Evolutionary conservation across 2,329 filamentous ascomycete species (phyloP).

Genomic region (Coniella vitis): DNA sequence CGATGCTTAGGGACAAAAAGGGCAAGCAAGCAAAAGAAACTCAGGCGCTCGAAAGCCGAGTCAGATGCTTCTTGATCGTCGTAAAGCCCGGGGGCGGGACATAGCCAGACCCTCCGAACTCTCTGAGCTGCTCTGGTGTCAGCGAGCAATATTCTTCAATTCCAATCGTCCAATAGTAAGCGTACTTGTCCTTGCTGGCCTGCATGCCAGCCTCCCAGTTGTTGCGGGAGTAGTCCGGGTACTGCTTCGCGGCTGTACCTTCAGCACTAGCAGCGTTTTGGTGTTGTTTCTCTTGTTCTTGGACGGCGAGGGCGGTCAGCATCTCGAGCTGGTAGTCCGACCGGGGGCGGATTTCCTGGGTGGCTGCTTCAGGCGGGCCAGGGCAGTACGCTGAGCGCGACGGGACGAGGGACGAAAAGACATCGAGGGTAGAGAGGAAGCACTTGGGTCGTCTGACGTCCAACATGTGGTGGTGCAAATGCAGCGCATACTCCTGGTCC

Average conservation of each 20-base stretch:
- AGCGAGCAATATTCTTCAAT: slow-evolving; percentile 8
- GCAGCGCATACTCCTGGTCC: not conserved
- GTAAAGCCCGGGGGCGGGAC: slow-evolving; percentile 3
- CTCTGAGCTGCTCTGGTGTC: slow-evolving; percentile 2
- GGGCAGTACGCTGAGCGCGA: too few relatives aligned
- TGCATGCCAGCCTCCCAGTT: not conserved
- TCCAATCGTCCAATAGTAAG: slow-evolving; percentile 7
- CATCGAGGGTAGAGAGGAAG: not conserved
- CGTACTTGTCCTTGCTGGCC: not conserved
- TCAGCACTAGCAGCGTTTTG: not conserved
- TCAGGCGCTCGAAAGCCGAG: too few relatives aligned
- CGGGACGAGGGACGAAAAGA: not conserved
- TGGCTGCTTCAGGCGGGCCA: too few relatives aligned
- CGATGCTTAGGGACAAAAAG: too few relatives aligned
- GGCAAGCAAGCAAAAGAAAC: too few relatives aligned
- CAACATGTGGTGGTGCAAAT: not conserved
- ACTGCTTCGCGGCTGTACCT: not conserved
- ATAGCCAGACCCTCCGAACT: slow-evolving; percentile 8
- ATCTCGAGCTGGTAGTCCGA: not conserved
- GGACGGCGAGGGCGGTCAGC: not conserved
- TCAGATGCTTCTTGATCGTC: not conserved
- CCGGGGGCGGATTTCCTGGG: too few relatives aligned
- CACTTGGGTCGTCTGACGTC: not conserved
- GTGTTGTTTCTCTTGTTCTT: not conserved
- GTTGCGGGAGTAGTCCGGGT: slow-evolving; percentile 3